Evolutionary conservation across 805 yeast species (phyloP), one percentile per base, ranked within the genome.

Genomic region (Vanderwaltozyma tropicalis): DNA sequence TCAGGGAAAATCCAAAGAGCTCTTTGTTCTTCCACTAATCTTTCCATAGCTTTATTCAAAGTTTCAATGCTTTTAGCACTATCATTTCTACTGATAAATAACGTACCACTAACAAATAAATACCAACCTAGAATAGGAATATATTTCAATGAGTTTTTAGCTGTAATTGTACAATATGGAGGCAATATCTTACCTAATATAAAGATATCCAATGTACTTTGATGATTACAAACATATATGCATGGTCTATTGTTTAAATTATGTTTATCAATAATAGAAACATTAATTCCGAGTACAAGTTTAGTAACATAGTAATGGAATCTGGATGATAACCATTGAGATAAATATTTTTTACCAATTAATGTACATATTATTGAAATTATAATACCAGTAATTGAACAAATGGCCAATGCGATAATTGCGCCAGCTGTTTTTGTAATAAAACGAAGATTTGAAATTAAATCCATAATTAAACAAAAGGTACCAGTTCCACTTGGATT

Each of bases 51-150:
- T 10, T 62, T 59, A 37, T 78, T 78, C 56, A 92, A 72, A 7
- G 92, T 82, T 39, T 64, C 67, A 40, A 85, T 73, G 15, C 96
- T 87, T 53, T 80, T 76, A 39, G 74, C 75, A 44, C 85, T 74
- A 57, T 77, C 78, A 6, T 76, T 64, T 56, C 99, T 76, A 58
- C 89, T 95, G 39, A 92, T 67, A 63, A 92, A 92, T 50, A 89
- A 80, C 1, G 97, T 81, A 10, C 96, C 96, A 45, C 92, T 77
- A 17, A 86, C 71, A 18, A 76, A 53, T 97, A 92, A 87, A 64
- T 87, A 92, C 97, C 96, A 89, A 10, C 99, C 99, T 48, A 92
- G 67, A 50, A 92, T 72, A n/a, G 99, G 99, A 36, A 85, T 67
- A 55, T 75, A 85, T 52, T 83, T 76, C 52, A 92, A 70, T 3